Evolutionary conservation across 441 rosid species (phyloP).

Genomic region (Euphorbia celastroides): DNA sequence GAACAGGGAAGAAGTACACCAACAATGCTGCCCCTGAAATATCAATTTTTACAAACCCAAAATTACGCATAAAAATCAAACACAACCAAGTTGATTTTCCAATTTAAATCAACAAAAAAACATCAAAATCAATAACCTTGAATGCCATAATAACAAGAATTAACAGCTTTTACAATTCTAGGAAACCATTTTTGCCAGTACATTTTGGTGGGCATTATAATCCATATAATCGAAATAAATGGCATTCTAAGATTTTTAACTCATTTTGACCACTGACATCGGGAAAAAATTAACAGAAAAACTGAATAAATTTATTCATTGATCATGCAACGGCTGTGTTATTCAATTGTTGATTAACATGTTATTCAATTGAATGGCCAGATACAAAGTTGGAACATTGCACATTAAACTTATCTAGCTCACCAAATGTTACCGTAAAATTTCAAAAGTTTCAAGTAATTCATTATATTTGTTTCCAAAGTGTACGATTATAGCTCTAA

Average conservation of each 20-base stretch:
- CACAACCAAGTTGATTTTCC: too few relatives aligned
- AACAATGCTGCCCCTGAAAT: constrained; percentile 28
- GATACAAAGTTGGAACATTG: too few relatives aligned
- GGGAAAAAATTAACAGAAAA: not conserved
- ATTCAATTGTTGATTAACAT: too few relatives aligned
- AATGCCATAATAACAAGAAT: not conserved
- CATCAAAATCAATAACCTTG: not conserved
- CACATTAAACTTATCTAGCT: too few relatives aligned
- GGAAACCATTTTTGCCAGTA: constrained; percentile 2
- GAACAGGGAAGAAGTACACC: constrained; percentile 37
- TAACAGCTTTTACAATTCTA: not conserved
- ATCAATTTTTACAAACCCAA: not conserved
- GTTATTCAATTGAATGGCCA: too few relatives aligned
- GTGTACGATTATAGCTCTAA: too few relatives aligned
- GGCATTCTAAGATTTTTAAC: not conserved
- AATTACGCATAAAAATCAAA: not conserved
- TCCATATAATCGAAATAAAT: not conserved
- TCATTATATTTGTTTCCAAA: too few relatives aligned
- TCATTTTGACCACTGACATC: not conserved
- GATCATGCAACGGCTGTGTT: too few relatives aligned
- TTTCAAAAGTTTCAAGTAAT: too few relatives aligned
- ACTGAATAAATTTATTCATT: too few relatives aligned
- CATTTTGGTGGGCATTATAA: not conserved
- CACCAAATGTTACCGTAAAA: too few relatives aligned
- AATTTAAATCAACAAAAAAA: too few relatives aligned